These are phyloP conservation scores for Phytophthora capsici DNA, from an alignment of 352 stramenopile species.

Conservation along the genomic window DNA sequence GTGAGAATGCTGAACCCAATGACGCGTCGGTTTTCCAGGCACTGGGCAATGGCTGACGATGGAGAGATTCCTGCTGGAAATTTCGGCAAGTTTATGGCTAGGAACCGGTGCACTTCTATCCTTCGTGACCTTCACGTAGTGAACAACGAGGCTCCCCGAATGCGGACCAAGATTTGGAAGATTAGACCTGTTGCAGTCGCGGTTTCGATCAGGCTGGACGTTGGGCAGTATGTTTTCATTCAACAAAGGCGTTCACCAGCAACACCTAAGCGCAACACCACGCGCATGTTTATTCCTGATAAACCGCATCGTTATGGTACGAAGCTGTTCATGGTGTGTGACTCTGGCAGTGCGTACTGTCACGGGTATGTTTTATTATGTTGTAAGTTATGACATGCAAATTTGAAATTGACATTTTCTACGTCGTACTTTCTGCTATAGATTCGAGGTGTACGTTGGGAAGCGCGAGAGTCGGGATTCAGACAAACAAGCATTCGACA, in stretches of 20 bases:
- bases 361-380: conserved; percentile 5
- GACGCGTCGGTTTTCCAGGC: not conserved
- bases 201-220: conserved; percentile 1
- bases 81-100: conserved; percentile 26
- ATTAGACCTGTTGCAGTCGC: not conserved
- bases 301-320: conserved; percentile 6
- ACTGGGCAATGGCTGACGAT: not conserved
- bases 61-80: conserved; percentile 2
- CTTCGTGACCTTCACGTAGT: conserved; percentile 19
- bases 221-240: conserved; percentile 26
- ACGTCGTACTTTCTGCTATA: conserved; percentile 14
- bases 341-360: conserved; percentile 10
- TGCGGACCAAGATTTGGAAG: not conserved
- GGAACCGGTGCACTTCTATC: conserved; percentile 17
- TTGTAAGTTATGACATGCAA: too few species aligned
- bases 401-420: too few species aligned
- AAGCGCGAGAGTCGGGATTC: not conserved
- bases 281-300: conserved; percentile 32
- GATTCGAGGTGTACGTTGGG: conserved; percentile 13
- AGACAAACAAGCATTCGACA: conserved; percentile 1
- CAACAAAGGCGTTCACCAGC: conserved; percentile 30
- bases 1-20: too few species aligned
- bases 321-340: conserved; percentile 27
- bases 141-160: conserved; percentile 4
- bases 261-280: conserved; percentile 35